These are phyloP conservation scores for Aspergillus candidus DNA, from an alignment of 2,329 filamentous ascomycete species.

Conservation along the genomic window DNA sequence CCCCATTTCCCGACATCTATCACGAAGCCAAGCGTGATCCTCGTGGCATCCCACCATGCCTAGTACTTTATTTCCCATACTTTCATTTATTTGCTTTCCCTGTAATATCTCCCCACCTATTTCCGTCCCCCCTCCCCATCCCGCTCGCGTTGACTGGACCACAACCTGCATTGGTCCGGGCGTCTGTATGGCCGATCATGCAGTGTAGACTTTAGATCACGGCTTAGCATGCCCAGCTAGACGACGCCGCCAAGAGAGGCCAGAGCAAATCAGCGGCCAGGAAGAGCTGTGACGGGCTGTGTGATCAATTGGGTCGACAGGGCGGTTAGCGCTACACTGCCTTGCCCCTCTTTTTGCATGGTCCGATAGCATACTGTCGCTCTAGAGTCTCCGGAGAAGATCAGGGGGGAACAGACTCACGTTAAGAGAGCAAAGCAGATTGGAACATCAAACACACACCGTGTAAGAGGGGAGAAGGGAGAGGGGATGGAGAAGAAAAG, in stretches of 20 bases:
- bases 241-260: slow-evolving; percentile 1
- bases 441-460: too few species aligned
- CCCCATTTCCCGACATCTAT: too few species aligned
- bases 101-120: too few species aligned
- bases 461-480: not conserved
- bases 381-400: too few species aligned
- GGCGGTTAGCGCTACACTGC: slow-evolving; percentile 1
- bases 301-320: slow-evolving; percentile 1
- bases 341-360: not conserved
- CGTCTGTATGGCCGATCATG: slow-evolving; percentile 15
- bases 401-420: too few species aligned
- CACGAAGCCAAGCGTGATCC: too few species aligned
- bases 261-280: slow-evolving; percentile 8
- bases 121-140: too few species aligned
- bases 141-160: not conserved
- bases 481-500: not conserved
- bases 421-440: too few species aligned
- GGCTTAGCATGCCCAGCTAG: slow-evolving; percentile 10
- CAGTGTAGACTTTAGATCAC: slow-evolving; percentile 19
- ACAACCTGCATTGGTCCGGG: slow-evolving; percentile 9
- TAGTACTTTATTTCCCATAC: too few species aligned
- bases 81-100: too few species aligned
- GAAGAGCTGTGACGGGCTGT: not conserved
- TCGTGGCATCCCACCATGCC: too few species aligned
- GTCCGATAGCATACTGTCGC: too few species aligned